Percentiles rank a stretch among this genome's conserved stretches.
phyloP scores from a whole-genome alignment of 208 protist species.

The Novymonas esmeraldas region DNA sequence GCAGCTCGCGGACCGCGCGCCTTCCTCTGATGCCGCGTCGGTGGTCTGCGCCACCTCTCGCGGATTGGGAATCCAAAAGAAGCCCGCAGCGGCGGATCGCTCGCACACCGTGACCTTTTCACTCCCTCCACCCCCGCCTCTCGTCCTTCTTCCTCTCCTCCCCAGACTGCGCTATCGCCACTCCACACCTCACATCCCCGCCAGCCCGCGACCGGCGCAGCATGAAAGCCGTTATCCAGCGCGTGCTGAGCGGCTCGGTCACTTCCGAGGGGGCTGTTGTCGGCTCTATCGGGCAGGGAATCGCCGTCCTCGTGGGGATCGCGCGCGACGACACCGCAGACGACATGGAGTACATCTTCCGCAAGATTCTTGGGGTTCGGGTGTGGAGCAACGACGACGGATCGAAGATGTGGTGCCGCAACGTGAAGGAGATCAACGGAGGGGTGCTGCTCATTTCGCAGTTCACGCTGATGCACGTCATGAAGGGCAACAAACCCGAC shows the following conservation, averaged over 20 bases:
- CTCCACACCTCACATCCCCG: no score
- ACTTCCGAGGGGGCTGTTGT: conserved; percentile 72
- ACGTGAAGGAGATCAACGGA: conserved; percentile 85
- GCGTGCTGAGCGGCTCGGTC: conserved; percentile 70
- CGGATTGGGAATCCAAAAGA: no score
- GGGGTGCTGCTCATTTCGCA: conserved; percentile 89
- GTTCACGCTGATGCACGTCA: conserved; percentile 90
- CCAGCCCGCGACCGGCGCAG: background rate
- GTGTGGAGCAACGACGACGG: conserved; percentile 72
- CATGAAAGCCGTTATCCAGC: conserved; percentile 91
- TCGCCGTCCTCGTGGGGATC: conserved; percentile 89
- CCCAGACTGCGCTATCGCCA: no score
- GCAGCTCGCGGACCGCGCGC: no score
- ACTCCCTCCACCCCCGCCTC: no score
- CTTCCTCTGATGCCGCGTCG: no score
- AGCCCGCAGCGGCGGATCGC: no score
- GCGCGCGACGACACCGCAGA: conserved; percentile 62
- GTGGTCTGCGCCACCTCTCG: no score
- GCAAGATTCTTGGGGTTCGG: conserved; percentile 74
- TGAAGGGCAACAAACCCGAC: conserved; percentile 92
- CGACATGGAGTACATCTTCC: conserved; percentile 82
- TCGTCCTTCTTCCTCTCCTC: no score
- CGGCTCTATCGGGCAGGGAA: conserved; percentile 70
- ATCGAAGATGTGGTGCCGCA: conserved; percentile 73
- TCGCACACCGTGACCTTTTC: no score